Evolutionary conservation across 768 basidiomycete genomes (phyloP).

Genomic region (Naematelia aurantialba): DNA sequence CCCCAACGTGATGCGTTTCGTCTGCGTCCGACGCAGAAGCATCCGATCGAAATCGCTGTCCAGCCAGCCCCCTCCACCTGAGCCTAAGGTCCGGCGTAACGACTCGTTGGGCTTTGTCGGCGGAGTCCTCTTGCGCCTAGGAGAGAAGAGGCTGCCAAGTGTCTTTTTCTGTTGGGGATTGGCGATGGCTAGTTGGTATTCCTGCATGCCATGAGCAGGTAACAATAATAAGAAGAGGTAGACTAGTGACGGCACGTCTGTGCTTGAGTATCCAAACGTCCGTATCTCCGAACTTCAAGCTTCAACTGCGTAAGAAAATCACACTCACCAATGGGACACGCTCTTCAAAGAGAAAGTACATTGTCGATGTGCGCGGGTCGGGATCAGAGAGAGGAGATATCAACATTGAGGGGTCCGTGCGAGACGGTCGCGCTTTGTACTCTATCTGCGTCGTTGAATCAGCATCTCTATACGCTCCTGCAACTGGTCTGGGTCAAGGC

Average conservation of each 20-base stretch:
- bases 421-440: slow-evolving; percentile 68
- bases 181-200: slow-evolving; percentile 42
- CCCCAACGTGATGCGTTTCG: slow-evolving; percentile 36
- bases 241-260: too few relatives aligned
- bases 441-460: slow-evolving; percentile 66
- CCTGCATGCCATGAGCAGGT: slow-evolving; percentile 14
- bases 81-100: not conserved
- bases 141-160: slow-evolving; percentile 23
- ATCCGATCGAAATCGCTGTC: slow-evolving; percentile 43
- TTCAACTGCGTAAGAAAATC: slow-evolving; percentile 55
- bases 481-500: too few relatives aligned
- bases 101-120: not conserved
- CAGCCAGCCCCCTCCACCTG: not conserved
- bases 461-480: not conserved
- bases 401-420: slow-evolving; percentile 16
- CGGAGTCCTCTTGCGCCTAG: slow-evolving; percentile 7
- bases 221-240: too few relatives aligned
- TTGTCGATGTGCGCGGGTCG: slow-evolving; percentile 70
- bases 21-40: slow-evolving; percentile 27
- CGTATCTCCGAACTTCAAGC: slow-evolving; percentile 48
- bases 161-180: slow-evolving; percentile 37
- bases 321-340: slow-evolving; percentile 76
- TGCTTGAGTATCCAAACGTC: too few relatives aligned
- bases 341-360: slow-evolving; percentile 84
- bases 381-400: slow-evolving; percentile 11